A percentile compares a stretch with the other conserved stretches of the same genome.
Conservation (phyloP, 129 eudicot species). For the Arctium lappa region DNA sequence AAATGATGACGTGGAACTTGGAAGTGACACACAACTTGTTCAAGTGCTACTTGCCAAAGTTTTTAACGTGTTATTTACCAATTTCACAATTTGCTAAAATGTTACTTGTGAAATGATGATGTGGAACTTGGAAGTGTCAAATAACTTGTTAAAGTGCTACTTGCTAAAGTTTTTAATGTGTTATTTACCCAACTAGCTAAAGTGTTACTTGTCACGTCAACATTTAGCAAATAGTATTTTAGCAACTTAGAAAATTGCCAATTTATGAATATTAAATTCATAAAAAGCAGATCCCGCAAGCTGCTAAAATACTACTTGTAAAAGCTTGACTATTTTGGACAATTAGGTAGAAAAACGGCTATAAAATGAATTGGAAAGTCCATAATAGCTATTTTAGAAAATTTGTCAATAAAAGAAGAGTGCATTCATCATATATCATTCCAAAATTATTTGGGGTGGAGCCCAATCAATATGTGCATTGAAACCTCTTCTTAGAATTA, state of each 20-base stretch:
- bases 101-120: too few species aligned
- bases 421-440: constrained; percentile 40
- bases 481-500: constrained; percentile 23
- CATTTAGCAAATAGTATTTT: neutral
- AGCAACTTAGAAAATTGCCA: neutral
- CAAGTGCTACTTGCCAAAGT: too few species aligned
- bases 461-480: constrained; percentile 18
- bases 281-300: neutral
- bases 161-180: too few species aligned
- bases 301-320: neutral
- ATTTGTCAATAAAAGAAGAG: neutral
- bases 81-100: too few species aligned
- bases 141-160: too few species aligned
- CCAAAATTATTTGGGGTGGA: constrained; percentile 44
- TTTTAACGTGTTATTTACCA: too few species aligned
- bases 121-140: too few species aligned
- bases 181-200: too few species aligned
- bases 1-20: too few species aligned
- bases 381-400: neutral
- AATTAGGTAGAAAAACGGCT: neutral
- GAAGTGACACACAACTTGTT: too few species aligned
- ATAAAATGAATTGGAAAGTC: neutral
- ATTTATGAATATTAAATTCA: neutral
- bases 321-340: too few species aligned
- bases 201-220: neutral